Percentiles rank a stretch among this genome's conserved stretches.
These are phyloP conservation scores for Penicillium cataractarum DNA, from an alignment of 495 filamentous ascomycete genomes.

Conservation along the genomic window DNA sequence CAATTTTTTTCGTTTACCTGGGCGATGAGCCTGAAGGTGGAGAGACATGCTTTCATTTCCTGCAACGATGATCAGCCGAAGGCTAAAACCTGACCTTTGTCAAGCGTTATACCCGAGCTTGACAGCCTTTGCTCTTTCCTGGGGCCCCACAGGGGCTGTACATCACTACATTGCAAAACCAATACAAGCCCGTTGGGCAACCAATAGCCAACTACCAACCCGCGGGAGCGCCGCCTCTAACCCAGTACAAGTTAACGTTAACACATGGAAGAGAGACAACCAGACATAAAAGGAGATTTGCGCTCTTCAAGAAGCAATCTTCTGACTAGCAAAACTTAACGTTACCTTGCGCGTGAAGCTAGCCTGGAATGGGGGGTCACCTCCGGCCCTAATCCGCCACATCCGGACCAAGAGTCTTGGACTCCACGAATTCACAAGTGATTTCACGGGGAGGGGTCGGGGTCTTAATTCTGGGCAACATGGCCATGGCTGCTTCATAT, in stretches of 20 bases:
- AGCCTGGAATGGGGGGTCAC: background rate
- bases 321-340: background rate
- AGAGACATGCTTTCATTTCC: too few species aligned
- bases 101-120: too few species aligned
- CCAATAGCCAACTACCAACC: background rate
- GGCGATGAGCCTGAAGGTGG: too few species aligned
- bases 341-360: slow-evolving; percentile 1
- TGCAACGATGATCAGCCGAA: too few species aligned
- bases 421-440: background rate
- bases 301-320: background rate
- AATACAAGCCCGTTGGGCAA: background rate
- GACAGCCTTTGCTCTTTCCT: background rate
- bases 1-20: too few species aligned
- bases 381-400: slow-evolving; percentile 8
- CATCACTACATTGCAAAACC: background rate
- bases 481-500: background rate
- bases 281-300: background rate
- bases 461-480: background rate
- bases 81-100: too few species aligned
- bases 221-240: background rate
- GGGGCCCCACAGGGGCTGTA: background rate
- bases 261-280: background rate
- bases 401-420: background rate
- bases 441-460: background rate
- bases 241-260: background rate